Evolutionary conservation across 768 basidiomycete genomes (phyloP).

Genomic region (Aureoboletus auriporus): DNA sequence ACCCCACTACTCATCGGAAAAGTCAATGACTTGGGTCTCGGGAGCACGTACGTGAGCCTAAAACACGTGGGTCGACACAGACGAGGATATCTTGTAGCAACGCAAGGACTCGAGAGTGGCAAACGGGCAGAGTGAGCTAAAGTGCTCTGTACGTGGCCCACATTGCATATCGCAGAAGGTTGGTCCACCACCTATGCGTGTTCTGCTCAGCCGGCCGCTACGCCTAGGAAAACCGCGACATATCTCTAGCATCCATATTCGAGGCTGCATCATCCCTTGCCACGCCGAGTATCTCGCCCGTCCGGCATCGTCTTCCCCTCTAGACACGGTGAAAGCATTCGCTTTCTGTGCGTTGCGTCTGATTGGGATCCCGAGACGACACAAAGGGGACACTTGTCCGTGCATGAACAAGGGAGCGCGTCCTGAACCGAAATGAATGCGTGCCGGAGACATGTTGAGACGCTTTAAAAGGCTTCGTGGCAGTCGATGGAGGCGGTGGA

Average conservation of each 20-base stretch:
- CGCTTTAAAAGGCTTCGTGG: constrained; percentile 36
- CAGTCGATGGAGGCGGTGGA: constrained; percentile 25
- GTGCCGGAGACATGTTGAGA: constrained; percentile 53
- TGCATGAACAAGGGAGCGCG: constrained; percentile 17
- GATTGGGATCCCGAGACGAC: constrained; percentile 50
- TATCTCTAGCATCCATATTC: constrained; percentile 39
- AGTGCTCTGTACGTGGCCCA: constrained; percentile 37
- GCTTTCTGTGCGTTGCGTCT: constrained; percentile 24
- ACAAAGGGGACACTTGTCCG: constrained; percentile 46
- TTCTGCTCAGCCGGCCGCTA: constrained; percentile 35
- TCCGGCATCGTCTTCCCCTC: constrained; percentile 49
- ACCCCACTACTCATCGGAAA: constrained; percentile 24
- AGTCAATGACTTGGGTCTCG: constrained; percentile 43
- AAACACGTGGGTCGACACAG: constrained; percentile 21
- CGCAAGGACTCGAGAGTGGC: constrained; percentile 21
- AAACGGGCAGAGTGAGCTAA: constrained; percentile 25
- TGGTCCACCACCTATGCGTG: constrained; percentile 30
- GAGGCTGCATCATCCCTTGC: constrained; percentile 3
- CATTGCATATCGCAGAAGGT: constrained; percentile 2
- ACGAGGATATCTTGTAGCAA: constrained; percentile 3
- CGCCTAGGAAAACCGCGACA: constrained; percentile 40
- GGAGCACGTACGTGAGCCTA: constrained; percentile 40
- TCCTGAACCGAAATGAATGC: constrained; percentile 30
- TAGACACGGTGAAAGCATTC: constrained; percentile 21
- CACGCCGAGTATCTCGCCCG: constrained; percentile 37